Conservation (phyloP, 345 rosid genomes). For the Streptanthus diversifolius region DNA sequence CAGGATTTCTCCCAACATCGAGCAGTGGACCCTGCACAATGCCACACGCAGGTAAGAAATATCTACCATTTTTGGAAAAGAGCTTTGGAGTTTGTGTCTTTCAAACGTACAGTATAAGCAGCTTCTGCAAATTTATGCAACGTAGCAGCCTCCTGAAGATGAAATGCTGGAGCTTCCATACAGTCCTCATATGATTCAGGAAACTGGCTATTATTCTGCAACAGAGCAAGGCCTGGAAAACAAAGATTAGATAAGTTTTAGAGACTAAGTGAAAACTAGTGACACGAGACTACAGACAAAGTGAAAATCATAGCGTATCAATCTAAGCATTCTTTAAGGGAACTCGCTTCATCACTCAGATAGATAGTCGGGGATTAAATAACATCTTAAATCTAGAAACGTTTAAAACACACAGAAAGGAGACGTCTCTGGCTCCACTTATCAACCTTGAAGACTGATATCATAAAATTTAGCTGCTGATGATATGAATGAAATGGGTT, state of each 20-base stretch:
- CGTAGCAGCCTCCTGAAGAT: slow-evolving; percentile 55
- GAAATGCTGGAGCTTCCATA: slow-evolving; percentile 57
- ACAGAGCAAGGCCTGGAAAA: slow-evolving; percentile 79
- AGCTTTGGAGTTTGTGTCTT: not conserved
- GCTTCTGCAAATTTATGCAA: slow-evolving; percentile 92
- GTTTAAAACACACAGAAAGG: not conserved
- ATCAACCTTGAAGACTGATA: not conserved
- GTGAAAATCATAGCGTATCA: not conserved
- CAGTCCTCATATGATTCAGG: slow-evolving; percentile 41
- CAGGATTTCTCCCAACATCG: slow-evolving; percentile 81
- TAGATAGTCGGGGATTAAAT: not conserved
- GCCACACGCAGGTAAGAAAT: slow-evolving; percentile 2
- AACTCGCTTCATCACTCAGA: not conserved
- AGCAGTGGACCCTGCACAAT: slow-evolving; percentile 79
- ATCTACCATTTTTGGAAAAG: not conserved
- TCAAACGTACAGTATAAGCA: slow-evolving; percentile 69
- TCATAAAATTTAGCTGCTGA: not conserved
- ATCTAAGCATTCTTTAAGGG: not conserved
- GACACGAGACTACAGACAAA: not conserved
- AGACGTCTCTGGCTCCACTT: not conserved
- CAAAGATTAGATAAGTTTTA: slow-evolving; percentile 8
- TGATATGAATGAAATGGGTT: not conserved
- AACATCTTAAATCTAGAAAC: not conserved
- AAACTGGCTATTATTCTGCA: slow-evolving; percentile 52
- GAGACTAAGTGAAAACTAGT: not conserved